phyloP scores from a whole-genome alignment of 2,329 filamentous ascomycete genomes.

The Xylaria sp. region DNA sequence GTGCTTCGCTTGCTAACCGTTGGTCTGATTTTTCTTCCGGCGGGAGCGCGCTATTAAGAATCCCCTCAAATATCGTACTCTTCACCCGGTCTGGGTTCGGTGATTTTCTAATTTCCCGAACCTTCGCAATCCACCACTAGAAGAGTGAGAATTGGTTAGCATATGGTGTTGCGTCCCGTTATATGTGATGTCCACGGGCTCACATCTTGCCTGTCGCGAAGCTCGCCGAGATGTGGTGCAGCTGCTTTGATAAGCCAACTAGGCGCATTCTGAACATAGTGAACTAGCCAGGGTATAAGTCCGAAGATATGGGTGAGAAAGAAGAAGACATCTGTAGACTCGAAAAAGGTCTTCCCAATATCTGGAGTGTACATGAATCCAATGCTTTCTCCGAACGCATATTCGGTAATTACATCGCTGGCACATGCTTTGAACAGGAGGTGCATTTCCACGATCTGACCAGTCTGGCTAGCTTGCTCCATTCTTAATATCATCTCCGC shows the following conservation, averaged over 20 bases:
- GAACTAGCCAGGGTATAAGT: conserved; percentile 21
- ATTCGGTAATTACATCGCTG: conserved; percentile 42
- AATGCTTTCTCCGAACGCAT: conserved; percentile 37
- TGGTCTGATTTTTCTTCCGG: conserved; percentile 37
- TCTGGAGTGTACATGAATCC: conserved; percentile 38
- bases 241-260: conserved; percentile 32
- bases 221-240: conserved; percentile 3
- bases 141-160: background rate
- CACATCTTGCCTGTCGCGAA: no score
- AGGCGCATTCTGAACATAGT: conserved; percentile 32
- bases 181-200: no score
- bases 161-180: no score
- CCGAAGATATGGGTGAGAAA: conserved; percentile 10
- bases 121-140: conserved; percentile 37
- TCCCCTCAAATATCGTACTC: conserved; percentile 44
- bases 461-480: background rate
- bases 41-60: conserved; percentile 35
- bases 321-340: conserved; percentile 35
- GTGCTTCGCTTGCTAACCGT: conserved; percentile 36
- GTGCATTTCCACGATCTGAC: conserved; percentile 33
- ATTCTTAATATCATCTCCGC: conserved; percentile 24
- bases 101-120: conserved; percentile 36
- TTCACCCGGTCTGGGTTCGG: conserved; percentile 31
- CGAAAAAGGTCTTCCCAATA: conserved; percentile 32
- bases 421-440: conserved; percentile 40